Evolutionary conservation across 2,329 filamentous ascomycete species (phyloP), one percentile per base, ranked within the genome.

Genomic region (Trichoderma sp.): DNA sequence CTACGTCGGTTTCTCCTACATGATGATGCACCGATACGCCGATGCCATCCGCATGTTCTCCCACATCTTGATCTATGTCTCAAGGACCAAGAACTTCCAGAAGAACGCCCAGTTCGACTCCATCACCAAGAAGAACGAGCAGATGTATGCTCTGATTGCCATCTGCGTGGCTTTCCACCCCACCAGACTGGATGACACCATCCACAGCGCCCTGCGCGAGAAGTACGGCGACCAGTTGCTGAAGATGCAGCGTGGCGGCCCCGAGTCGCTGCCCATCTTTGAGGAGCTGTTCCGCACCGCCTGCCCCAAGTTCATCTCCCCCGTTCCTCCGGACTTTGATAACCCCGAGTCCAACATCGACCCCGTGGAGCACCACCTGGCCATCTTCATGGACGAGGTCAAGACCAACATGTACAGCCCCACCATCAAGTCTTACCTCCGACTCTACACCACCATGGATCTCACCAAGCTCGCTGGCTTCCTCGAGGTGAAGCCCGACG

Each of bases 1-100:
- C 89, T 98, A 98, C 81, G 95, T 99, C 72, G 96, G 96, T 75
- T 99, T 99, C 89, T 97, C 93, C 75, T 99, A 99, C 91, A 98
- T 99, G 95, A 99, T 99, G 96, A 97, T 98, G 93, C 94, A 96
- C 84, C 93, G 96, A 80, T 99, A 99, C 81, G 93, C 94, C 82
- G 96, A 99, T 83, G 96, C 96, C 81, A 97, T 99, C 84, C 94
- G 95, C 87, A 97, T 97, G 91, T 99, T 99, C 90, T 97, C 93
- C 87, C 96, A 99, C 88, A 99, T 99, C 82, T 90, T 99, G 76
- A 91, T 99, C 83, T 99, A 98, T 84, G 94, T 99, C 74, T 97
- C 94, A 75, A 88, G 96, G 77, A 99, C 96, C 79, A 99, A 99
- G 92, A 98, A 98, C 87, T 98, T 98, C 90, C 96, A 99, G 84